These are phyloP conservation scores for Pharus latifolius DNA, from an alignment of 176 grass and related monocot species.

Conservation along the genomic window DNA sequence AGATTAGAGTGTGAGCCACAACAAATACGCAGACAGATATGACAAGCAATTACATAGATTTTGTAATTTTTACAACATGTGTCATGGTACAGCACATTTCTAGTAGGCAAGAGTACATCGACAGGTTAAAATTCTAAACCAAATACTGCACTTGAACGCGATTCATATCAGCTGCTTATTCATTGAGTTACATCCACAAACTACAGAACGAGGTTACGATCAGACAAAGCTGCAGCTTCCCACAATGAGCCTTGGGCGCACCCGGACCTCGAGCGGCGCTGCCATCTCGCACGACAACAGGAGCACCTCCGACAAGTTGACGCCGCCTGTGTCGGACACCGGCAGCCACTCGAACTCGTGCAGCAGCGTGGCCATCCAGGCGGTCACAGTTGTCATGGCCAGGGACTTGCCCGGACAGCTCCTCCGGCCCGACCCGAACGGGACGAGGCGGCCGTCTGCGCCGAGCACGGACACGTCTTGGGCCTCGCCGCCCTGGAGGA, in stretches of 20 bases:
- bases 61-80: slow-evolving; percentile 22
- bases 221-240: neutral
- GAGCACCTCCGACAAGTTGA: slow-evolving; percentile 72
- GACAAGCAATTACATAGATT: slow-evolving; percentile 12
- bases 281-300: slow-evolving; percentile 83
- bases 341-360: slow-evolving; percentile 68
- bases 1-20: neutral
- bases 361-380: slow-evolving; percentile 72
- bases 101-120: neutral
- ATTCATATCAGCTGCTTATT: slow-evolving; percentile 30
- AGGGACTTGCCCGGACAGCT: slow-evolving; percentile 72
- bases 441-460: slow-evolving; percentile 57
- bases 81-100: slow-evolving; percentile 2
- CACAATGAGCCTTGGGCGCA: slow-evolving; percentile 19
- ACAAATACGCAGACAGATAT: neutral
- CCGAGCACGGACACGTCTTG: slow-evolving; percentile 50
- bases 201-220: neutral
- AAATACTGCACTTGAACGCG: slow-evolving; percentile 9
- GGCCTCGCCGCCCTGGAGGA: slow-evolving; percentile 30
- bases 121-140: neutral
- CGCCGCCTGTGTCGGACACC: neutral
- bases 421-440: slow-evolving; percentile 70
- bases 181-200: slow-evolving; percentile 11
- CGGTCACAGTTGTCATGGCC: slow-evolving; percentile 47
- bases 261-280: slow-evolving; percentile 50